phyloP scores from a whole-genome alignment of 2,329 filamentous ascomycete species.

The Alternaria arbusti region DNA sequence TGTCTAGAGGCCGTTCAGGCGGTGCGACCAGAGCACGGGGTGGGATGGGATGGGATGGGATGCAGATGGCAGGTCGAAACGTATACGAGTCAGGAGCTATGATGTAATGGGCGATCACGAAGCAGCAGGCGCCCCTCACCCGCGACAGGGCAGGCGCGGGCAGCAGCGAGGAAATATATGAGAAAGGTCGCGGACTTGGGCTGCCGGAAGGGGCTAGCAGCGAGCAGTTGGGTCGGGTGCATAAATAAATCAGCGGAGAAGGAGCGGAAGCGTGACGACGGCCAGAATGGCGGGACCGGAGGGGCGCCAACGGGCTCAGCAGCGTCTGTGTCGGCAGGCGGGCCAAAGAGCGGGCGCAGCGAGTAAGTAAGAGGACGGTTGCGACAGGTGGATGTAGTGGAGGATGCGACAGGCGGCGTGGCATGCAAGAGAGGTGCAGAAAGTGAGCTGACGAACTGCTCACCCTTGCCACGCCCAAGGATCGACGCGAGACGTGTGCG shows the following conservation, averaged over 20 bases:
- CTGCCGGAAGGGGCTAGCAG: slow-evolving; percentile 10
- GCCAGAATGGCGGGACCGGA: slow-evolving; percentile 1
- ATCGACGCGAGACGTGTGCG: not conserved
- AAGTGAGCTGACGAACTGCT: not conserved
- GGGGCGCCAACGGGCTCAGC: not conserved
- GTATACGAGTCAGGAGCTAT: slow-evolving; percentile 10
- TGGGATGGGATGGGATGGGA: slow-evolving; percentile 15
- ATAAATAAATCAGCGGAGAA: not conserved
- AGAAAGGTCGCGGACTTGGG: not conserved
- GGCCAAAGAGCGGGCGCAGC: not conserved
- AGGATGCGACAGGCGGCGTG: not conserved
- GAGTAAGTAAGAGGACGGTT: not conserved
- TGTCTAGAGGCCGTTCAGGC: slow-evolving; percentile 12
- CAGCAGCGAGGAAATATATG: not conserved
- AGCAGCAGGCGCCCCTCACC: not conserved
- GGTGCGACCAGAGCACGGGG: slow-evolving; percentile 19
- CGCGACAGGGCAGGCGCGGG: not conserved
- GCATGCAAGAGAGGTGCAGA: not conserved
- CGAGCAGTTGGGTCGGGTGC: not conserved
- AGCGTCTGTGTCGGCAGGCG: not conserved
- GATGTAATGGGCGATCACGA: slow-evolving; percentile 8
- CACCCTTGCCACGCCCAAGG: not conserved
- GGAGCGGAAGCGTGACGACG: slow-evolving; percentile 1
- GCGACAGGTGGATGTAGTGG: not conserved
- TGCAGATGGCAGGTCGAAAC: not conserved